Evolutionary conservation across 2,329 filamentous ascomycete species (phyloP), one percentile per base, ranked within the genome.

Genomic region (Ampelomyces quisqualis): DNA sequence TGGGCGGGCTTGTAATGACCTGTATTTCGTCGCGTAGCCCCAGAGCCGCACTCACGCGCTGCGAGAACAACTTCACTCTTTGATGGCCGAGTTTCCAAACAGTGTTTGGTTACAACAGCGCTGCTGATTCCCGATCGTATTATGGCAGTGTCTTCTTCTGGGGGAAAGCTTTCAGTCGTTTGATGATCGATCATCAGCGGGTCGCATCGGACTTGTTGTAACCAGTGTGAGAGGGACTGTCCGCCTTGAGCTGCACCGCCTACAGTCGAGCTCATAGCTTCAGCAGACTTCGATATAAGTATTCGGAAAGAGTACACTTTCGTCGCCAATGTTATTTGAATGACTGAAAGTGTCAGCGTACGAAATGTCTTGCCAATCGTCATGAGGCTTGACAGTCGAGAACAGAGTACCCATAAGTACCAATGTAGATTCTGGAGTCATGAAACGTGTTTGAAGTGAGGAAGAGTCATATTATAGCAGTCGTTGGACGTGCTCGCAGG

Each of bases 91-190:
- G 49, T 52, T 14, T 49, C 40, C 10, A 59, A 43, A 34, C 55
- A 57, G 7, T 58, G 55, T 23, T 49, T 55, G 2, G 57, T 43
- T 8, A 57, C 40, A 1, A 58, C 34, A 7, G 55, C 54, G 1
- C 55, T 55, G 6, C 48, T 57, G 20, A 62, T 48, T 17, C 67
- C 66, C 7, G 60, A 63, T 5, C 67, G 65, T 19, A 70, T 58
- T 11, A 70, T 52, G 8, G 69, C 46, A 28, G 64, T 65, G 42
- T 70, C 60, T 19, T 51, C 55, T 13, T 54, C 42, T 2, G 36
- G 6, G 11, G 67, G 65, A 7, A 70, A 39, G 1, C 52, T 36
- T 7, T 53, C 27, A 4, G 67, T 67, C 11, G 55, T 65, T 15
- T 62, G 58, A 23, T 64, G 51, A 19, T 60, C 46, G 6, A 61